Evolutionary conservation across 345 rosid genomes (phyloP).

Genomic region (Eutrema yunnanense): DNA sequence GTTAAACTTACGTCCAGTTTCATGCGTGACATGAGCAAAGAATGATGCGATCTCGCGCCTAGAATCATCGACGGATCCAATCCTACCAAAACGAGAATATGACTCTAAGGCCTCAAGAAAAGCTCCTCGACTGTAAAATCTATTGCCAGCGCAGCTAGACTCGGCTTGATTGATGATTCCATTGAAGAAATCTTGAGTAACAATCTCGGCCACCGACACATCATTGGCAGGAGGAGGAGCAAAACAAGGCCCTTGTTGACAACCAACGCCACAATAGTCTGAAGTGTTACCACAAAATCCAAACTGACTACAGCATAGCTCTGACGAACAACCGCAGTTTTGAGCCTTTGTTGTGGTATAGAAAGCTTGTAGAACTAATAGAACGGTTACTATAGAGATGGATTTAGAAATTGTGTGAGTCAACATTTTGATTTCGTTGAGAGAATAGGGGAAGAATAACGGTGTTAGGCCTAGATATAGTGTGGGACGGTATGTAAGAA

Average conservation of each 20-base stretch:
- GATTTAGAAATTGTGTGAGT: conserved; percentile 16
- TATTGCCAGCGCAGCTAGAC: conserved; percentile 46
- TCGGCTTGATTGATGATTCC: conserved; percentile 48
- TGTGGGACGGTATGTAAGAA: background rate
- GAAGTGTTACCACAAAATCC: conserved; percentile 40
- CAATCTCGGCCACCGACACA: conserved; percentile 37
- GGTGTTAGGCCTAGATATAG: conserved; percentile 7
- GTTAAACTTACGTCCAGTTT: conserved; percentile 63
- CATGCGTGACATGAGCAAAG: conserved; percentile 81
- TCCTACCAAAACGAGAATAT: conserved; percentile 47
- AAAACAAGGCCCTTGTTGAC: conserved; percentile 51
- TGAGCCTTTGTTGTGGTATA: conserved; percentile 8
- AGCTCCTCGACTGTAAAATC: conserved; percentile 50
- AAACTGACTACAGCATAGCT: conserved; percentile 39
- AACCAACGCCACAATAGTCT: conserved; percentile 47
- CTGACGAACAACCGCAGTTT: conserved; percentile 40
- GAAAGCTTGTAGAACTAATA: conserved; percentile 2
- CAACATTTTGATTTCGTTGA: conserved; percentile 15
- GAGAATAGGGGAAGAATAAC: background rate
- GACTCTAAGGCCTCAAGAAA: conserved; percentile 50
- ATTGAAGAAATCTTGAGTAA: conserved; percentile 45
- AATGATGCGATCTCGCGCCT: conserved; percentile 75
- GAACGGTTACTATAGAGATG: conserved; percentile 9
- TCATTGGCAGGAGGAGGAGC: conserved; percentile 34
- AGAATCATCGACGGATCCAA: conserved; percentile 42